A percentile compares a stretch with the other conserved stretches of the same genome.
Evolutionary conservation across 768 basidiomycete genomes (phyloP).

Genomic region (Suillus luteus): DNA sequence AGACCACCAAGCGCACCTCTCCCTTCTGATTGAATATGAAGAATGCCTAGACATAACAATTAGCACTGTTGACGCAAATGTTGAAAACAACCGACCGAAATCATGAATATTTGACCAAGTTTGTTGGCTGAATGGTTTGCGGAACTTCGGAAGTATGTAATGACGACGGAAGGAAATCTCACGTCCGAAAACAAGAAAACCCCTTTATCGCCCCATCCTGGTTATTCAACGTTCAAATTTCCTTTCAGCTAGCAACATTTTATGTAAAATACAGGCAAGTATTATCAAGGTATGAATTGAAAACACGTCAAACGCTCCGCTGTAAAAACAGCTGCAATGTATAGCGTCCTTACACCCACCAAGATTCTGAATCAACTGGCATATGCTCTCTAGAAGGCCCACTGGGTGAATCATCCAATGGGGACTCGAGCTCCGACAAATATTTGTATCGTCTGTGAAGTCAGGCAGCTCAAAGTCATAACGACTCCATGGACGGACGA

Average conservation of each 20-base stretch:
- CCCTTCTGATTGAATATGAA: slow-evolving; percentile 99
- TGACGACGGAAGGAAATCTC: neutral
- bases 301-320: neutral
- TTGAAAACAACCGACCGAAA: slow-evolving; percentile 42
- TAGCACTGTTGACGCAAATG: slow-evolving; percentile 3
- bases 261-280: neutral
- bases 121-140: neutral
- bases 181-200: neutral
- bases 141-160: slow-evolving; percentile 5
- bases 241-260: neutral
- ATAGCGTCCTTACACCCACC: neutral
- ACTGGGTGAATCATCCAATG: neutral
- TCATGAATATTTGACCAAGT: slow-evolving; percentile 34
- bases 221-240: neutral
- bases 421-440: neutral
- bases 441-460: no score
- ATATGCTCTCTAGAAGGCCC: neutral
- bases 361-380: neutral
- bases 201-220: neutral
- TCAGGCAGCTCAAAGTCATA: neutral
- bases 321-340: neutral
- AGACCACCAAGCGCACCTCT: slow-evolving; percentile 63
- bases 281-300: neutral
- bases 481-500: neutral
- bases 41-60: slow-evolving; percentile 69